A percentile compares a stretch with the other conserved stretches of the same genome.
Evolutionary conservation across 805 yeast genomes (phyloP).

Genomic region (Nakazawaea ishiwadae): DNA sequence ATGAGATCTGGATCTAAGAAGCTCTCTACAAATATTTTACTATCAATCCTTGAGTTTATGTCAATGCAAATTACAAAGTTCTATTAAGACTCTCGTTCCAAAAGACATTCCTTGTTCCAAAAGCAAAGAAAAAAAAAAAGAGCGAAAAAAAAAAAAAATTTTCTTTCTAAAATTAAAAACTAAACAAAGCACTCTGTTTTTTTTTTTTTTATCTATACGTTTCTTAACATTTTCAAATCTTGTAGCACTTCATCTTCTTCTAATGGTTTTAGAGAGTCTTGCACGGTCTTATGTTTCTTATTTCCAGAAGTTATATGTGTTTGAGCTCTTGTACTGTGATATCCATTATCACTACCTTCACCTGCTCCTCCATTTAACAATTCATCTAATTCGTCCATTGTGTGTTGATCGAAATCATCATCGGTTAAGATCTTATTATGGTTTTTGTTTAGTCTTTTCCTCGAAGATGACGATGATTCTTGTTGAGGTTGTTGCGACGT

Average conservation of each 20-base stretch:
- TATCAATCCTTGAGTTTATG: too few species aligned
- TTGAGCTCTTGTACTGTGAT: conserved; percentile 10
- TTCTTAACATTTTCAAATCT: conserved; percentile 11
- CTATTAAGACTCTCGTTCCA: too few species aligned
- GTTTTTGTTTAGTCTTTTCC: conserved; percentile 3
- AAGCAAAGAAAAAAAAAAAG: too few species aligned
- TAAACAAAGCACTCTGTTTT: too few species aligned
- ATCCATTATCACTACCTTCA: conserved; percentile 2
- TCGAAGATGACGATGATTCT: neutral
- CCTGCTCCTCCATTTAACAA: conserved; percentile 10
- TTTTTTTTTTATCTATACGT: too few species aligned
- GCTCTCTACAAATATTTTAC: too few species aligned
- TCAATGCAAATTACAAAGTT: too few species aligned
- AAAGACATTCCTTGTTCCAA: too few species aligned
- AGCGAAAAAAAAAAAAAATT: too few species aligned
- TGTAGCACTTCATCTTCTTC: conserved; percentile 6
- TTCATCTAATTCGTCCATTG: conserved; percentile 13
- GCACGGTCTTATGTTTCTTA: conserved; percentile 12
- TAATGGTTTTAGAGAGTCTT: conserved; percentile 7
- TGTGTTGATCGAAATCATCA: conserved; percentile 11
- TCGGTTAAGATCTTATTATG: neutral
- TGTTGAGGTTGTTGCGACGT: conserved; percentile 15
- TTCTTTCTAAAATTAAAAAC: too few species aligned
- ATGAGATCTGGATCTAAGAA: too few species aligned
- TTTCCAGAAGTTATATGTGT: conserved; percentile 1